Evolutionary conservation across 2,329 filamentous ascomycete genomes (phyloP), one percentile per base, ranked within the genome.

Genomic region (Hymenoscyphus scutula): DNA sequence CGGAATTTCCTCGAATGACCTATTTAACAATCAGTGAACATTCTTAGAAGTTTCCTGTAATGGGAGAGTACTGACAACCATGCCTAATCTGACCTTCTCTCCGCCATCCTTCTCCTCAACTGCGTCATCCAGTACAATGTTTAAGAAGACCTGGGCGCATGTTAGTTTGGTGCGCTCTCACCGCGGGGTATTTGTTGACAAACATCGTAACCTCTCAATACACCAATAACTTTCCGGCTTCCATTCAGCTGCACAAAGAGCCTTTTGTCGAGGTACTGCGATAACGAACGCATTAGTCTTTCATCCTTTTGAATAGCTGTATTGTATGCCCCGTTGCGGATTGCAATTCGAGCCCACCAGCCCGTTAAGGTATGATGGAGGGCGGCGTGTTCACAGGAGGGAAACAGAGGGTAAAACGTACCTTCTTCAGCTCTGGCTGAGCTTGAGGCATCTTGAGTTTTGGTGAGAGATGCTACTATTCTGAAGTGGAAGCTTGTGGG

Each of bases 401-500:
- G 23, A 53, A 55, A 74, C 75, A 3, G 55, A 34, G 19, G 6
- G 23, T 38, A 27, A 51, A 54, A 75, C 75, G 63, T 79, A 96
- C 95, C 88, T 98, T 99, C 81, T 98, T 99, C 67, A 99, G 86
- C 82, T 99, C 96, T 73, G 95, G 95, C 81, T 98, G 95, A 77
- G 95, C 93, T 88, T 96, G 94, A 81, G 95, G 92, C 95, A 99
- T 99, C 70, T 82, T 74, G 70, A 32, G 13, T 69, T 58, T 55
- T 62, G 63, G 64, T 69, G 56, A 37, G 45, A 32, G 30, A 60
- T 58, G 37, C 29, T 37, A 19, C 32, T 23, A 41, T 29, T 29
- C 19, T 32, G 45, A 27, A 48, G 29, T 48, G 62, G 64, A 48
- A 56, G 53, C 29, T 61, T 53, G 61, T 48, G 37, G 34, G 59